phyloP scores from a whole-genome alignment of 2,329 filamentous ascomycete species.

The Periglandula ipomoeae region DNA sequence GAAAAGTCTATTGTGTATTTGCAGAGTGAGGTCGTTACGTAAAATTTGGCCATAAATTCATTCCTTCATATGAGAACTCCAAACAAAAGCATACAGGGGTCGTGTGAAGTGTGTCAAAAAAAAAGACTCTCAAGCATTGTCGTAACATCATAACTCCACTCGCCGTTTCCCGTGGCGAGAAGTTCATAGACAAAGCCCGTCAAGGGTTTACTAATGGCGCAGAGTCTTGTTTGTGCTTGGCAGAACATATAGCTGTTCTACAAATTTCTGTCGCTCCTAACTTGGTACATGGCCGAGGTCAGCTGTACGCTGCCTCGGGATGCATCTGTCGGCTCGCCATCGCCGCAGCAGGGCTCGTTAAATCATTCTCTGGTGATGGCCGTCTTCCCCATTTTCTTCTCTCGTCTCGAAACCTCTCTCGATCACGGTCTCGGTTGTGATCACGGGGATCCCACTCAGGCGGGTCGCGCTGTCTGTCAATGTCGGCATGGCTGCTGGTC shows the following conservation, averaged over 20 bases:
- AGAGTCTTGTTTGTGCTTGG: neutral
- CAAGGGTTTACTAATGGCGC: too few species aligned
- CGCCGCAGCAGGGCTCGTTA: conserved; percentile 22
- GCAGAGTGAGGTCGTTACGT: neutral
- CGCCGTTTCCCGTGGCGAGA: neutral
- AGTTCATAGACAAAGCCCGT: too few species aligned
- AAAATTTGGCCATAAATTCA: neutral
- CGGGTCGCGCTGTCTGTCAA: conserved; percentile 31
- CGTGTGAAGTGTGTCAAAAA: neutral
- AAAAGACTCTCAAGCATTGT: neutral
- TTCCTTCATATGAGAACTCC: too few species aligned
- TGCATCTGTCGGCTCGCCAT: conserved; percentile 20
- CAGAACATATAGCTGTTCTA: too few species aligned
- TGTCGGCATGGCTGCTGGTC: conserved; percentile 41
- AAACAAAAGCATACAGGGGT: neutral
- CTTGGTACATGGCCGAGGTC: neutral
- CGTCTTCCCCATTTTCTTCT: conserved; percentile 27
- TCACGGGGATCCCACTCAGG: conserved; percentile 21
- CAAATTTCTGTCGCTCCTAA: too few species aligned
- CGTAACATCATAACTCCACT: neutral
- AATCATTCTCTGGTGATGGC: conserved; percentile 20
- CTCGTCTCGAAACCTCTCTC: conserved; percentile 23
- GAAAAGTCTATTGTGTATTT: neutral
- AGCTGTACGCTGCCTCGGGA: conserved; percentile 25
- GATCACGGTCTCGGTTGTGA: conserved; percentile 3